These are phyloP conservation scores for Blumeria hordei DNA, from an alignment of 2,329 filamentous ascomycete genomes.

Conservation along the genomic window DNA sequence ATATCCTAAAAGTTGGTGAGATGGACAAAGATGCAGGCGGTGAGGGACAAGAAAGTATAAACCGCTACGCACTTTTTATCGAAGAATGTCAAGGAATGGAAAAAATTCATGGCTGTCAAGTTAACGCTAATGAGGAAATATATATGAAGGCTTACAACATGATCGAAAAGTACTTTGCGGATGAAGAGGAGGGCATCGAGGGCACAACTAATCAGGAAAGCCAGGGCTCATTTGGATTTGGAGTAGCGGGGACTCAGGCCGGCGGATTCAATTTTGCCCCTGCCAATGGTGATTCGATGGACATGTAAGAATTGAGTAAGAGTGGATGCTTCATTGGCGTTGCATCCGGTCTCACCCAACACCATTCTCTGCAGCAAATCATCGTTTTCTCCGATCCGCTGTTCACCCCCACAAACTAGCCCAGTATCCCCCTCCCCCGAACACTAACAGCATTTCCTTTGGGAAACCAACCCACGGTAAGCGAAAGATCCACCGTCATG, in stretches of 20 bases:
- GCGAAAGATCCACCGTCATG: slow-evolving; percentile 18
- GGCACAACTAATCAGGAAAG: slow-evolving; percentile 44
- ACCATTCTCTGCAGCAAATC: background rate
- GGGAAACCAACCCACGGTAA: slow-evolving; percentile 15
- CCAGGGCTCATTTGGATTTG: slow-evolving; percentile 56
- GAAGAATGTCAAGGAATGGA: slow-evolving; percentile 98
- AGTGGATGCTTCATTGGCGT: background rate
- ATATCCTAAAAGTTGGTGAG: slow-evolving; percentile 97
- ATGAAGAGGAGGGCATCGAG: slow-evolving; percentile 58
- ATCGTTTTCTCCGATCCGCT: background rate
- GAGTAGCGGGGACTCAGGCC: slow-evolving; percentile 39
- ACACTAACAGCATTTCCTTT: slow-evolving; percentile 7
- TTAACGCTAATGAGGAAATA: slow-evolving; percentile 99
- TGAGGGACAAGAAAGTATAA: slow-evolving; percentile 55
- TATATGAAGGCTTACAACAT: slow-evolving; percentile 99
- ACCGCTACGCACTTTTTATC: slow-evolving; percentile 93
- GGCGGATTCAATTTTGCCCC: slow-evolving; percentile 90
- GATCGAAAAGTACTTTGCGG: slow-evolving; percentile 99
- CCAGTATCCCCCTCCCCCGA: slow-evolving; percentile 1
- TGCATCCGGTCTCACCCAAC: background rate
- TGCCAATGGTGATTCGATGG: slow-evolving; percentile 48
- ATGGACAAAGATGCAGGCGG: slow-evolving; percentile 85
- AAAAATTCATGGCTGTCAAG: slow-evolving; percentile 99
- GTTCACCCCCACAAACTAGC: background rate
- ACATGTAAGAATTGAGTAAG: slow-evolving; percentile 30